phyloP scores from a whole-genome alignment of 2,329 filamentous ascomycete species.

The Sclerotinia glacialis region DNA sequence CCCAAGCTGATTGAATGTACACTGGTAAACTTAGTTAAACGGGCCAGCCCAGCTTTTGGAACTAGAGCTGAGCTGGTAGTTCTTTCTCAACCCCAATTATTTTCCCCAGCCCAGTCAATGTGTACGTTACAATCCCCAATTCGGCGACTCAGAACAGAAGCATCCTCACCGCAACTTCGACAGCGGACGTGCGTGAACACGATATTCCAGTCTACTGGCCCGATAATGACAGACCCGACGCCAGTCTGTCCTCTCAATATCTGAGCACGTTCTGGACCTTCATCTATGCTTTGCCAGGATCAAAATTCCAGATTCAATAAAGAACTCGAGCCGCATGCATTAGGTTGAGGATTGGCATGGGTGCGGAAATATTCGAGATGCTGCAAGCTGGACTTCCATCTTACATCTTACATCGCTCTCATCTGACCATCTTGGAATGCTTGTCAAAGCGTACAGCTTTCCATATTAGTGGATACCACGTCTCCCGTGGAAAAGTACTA shows the following conservation, averaged over 20 bases:
- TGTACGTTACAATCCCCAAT: not conserved
- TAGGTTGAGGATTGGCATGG: not conserved
- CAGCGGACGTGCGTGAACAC: not conserved
- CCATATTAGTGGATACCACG: not conserved
- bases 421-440: not conserved
- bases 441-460: not conserved
- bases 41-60: too few species aligned
- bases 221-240: not conserved
- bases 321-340: not conserved
- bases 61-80: too few species aligned
- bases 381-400: slow-evolving; percentile 9
- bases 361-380: not conserved
- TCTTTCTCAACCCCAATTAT: too few species aligned
- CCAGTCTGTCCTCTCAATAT: not conserved
- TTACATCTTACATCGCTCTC: slow-evolving; percentile 1
- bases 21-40: too few species aligned
- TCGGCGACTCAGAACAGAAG: not conserved
- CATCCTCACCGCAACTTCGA: slow-evolving; percentile 4
- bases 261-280: not conserved
- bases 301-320: not conserved
- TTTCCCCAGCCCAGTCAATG: too few species aligned
- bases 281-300: not conserved
- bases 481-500: not conserved
- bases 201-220: not conserved
- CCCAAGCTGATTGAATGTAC: too few species aligned